Evolutionary conservation across 768 basidiomycete species (phyloP).

Genomic region (Russula abietina): DNA sequence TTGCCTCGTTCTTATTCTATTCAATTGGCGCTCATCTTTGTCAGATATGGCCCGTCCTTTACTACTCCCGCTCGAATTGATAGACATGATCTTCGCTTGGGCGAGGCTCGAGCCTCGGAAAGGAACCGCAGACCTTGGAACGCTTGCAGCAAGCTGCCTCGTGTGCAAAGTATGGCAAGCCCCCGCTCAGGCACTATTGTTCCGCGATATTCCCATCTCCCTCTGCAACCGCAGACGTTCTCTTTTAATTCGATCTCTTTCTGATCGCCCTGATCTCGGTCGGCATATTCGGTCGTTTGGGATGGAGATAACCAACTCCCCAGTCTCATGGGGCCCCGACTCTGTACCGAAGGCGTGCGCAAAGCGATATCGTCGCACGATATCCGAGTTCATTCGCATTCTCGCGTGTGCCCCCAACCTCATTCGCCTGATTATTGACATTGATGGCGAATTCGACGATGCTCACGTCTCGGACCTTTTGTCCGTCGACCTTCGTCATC

Average conservation of each 20-base stretch:
- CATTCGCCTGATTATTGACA: conserved; percentile 15
- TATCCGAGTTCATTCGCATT: conserved; percentile 13
- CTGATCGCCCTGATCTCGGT: conserved; percentile 10
- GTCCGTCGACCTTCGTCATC: conserved; percentile 15
- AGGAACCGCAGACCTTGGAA: conserved; percentile 3
- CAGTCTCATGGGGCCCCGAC: conserved; percentile 13
- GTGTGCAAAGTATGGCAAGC: conserved; percentile 19
- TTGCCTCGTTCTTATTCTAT: neutral
- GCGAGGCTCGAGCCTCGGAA: conserved; percentile 9
- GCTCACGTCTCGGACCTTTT: conserved; percentile 1
- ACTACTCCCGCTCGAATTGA: conserved; percentile 12
- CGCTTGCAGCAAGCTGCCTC: conserved; percentile 13
- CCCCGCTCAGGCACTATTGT: conserved; percentile 12
- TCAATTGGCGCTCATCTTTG: neutral
- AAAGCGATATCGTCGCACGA: conserved; percentile 4
- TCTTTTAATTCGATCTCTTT: conserved; percentile 4
- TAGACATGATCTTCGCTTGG: conserved; percentile 20
- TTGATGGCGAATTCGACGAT: conserved; percentile 16
- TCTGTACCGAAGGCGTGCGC: neutral
- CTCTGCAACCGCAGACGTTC: conserved; percentile 11
- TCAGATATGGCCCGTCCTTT: conserved; percentile 5
- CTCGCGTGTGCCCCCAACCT: conserved; percentile 15
- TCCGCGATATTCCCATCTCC: conserved; percentile 18
- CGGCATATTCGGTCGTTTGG: conserved; percentile 19
- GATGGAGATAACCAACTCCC: conserved; percentile 13